phyloP scores from a whole-genome alignment of 2,329 filamentous ascomycete genomes.

The Colletotrichum cordylinicola region DNA sequence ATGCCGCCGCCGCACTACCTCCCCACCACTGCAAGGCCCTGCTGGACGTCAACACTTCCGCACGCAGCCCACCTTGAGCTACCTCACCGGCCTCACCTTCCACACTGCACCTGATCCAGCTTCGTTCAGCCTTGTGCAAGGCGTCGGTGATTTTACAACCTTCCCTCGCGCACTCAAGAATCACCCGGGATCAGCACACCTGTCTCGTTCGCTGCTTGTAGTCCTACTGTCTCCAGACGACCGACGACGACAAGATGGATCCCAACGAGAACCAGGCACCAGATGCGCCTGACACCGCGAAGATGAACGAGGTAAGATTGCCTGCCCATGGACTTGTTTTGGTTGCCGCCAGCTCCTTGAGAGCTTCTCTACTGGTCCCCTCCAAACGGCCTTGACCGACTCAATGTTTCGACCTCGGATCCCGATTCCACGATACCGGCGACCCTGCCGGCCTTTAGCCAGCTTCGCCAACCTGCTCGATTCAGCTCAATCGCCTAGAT shows the following conservation, averaged over 20 bases:
- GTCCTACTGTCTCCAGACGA: neutral
- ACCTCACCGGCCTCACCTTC: neutral
- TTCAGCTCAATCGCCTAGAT: neutral
- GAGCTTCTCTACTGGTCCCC: neutral
- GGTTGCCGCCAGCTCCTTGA: neutral
- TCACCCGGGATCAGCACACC: neutral
- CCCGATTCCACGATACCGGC: neutral
- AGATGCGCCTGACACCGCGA: conserved; percentile 63
- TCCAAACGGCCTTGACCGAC: neutral
- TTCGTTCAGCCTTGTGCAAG: neutral
- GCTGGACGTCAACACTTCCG: neutral
- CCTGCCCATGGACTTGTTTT: fast-evolving
- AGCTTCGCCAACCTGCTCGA: neutral
- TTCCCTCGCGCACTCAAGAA: neutral
- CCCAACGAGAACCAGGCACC: conserved; percentile 46
- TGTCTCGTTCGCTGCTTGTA: neutral
- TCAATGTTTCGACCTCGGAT: neutral
- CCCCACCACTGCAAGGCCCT: conserved; percentile 6
- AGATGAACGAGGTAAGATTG: conserved; percentile 59
- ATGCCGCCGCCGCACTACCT: neutral
- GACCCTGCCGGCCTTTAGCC: neutral
- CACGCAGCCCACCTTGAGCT: neutral
- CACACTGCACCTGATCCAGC: neutral
- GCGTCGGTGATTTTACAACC: neutral
- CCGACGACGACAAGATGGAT: conserved; percentile 44